Evolutionary conservation across 331 rosid genomes (phyloP), one percentile per base, ranked within the genome.

Genomic region (Spiraea crenata): DNA sequence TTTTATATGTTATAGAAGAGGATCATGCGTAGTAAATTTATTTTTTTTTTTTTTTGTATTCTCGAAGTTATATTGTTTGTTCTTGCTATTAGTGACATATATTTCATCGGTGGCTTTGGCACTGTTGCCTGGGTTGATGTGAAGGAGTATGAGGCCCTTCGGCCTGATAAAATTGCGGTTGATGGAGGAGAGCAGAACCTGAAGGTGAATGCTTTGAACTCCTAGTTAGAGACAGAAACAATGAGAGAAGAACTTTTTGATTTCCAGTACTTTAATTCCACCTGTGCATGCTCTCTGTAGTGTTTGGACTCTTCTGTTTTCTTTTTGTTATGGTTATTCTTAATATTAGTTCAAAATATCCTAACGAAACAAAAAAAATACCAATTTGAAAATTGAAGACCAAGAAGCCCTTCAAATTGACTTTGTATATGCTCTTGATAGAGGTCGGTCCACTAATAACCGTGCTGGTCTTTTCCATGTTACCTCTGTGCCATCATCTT

Each of bases 41-140:
- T 54, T 19, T 62, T 42, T 60, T 61, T 51, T 54, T 54, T 19
- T 62, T 42, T 60, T 47, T 39, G 35, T 11, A 14, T 57, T 41
- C 14, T 39, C 15, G n/a, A 67, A 20, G 54, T 71, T 46, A 74
- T 37, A 69, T 71, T 25, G 60, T 49, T 72, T 67, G 34, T 81
- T 16, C 6, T 74, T 76, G 17, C 70, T 83, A 61, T 14, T 85
- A 95, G 99, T 76, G 99, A 95, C 88, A 86, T 95, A 70, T 95
- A 95, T 85, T 95, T 95, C 87, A 95, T 95, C 69, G 99, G 99
- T 71, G 99, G 99, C 63, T 95, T 95, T 79, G 99, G 99, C 47
- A 95, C 99, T 81, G 99, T 95, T 64, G 99, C 99, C 69, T 95
- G 99, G 99, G 93, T 91, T 74, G 91, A 91, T 75, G 99, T 95